Evolutionary conservation across 192 early-diverging fungal species (phyloP).

Genomic region (Podochytrium sp.): DNA sequence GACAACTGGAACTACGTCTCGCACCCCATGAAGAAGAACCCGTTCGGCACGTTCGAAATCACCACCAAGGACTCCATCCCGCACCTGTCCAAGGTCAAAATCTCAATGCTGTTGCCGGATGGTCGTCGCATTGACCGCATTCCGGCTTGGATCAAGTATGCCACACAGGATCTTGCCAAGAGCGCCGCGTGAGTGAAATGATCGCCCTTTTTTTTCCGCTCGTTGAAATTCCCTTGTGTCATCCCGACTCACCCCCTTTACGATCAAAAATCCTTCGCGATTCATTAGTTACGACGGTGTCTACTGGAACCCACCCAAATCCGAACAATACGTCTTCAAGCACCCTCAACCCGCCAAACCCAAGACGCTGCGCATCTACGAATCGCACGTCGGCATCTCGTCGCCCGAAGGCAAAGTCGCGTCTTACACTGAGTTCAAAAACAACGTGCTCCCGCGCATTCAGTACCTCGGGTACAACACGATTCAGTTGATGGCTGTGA

Average conservation of each 20-base stretch:
- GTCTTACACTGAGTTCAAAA: slow-evolving; percentile 90
- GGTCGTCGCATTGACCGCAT: slow-evolving; percentile 85
- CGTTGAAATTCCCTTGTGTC: neutral
- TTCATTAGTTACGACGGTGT: slow-evolving; percentile 85
- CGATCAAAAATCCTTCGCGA: too few species aligned
- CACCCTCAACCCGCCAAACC: slow-evolving; percentile 74
- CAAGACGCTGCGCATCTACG: slow-evolving; percentile 79
- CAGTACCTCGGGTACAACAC: slow-evolving; percentile 67
- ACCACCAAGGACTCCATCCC: slow-evolving; percentile 59
- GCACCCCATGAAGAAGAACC: slow-evolving; percentile 79
- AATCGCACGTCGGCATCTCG: slow-evolving; percentile 95
- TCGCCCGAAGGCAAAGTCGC: slow-evolving; percentile 80
- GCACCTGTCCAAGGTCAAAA: slow-evolving; percentile 81
- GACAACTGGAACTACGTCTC: slow-evolving; percentile 81
- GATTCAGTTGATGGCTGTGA: slow-evolving; percentile 78
- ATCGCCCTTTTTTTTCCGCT: too few species aligned
- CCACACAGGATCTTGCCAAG: slow-evolving; percentile 80
- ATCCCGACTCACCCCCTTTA: neutral
- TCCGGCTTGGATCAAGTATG: slow-evolving; percentile 86
- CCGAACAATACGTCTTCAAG: slow-evolving; percentile 72
- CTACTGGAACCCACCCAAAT: slow-evolving; percentile 88
- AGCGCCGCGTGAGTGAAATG: slow-evolving; percentile 69
- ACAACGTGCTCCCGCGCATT: slow-evolving; percentile 85
- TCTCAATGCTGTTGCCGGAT: slow-evolving; percentile 70
- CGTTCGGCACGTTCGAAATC: slow-evolving; percentile 85